Base-by-base conservation (phyloP, 108 stramenopile species). In the Mayamaea pseudoterrestris region DNA sequence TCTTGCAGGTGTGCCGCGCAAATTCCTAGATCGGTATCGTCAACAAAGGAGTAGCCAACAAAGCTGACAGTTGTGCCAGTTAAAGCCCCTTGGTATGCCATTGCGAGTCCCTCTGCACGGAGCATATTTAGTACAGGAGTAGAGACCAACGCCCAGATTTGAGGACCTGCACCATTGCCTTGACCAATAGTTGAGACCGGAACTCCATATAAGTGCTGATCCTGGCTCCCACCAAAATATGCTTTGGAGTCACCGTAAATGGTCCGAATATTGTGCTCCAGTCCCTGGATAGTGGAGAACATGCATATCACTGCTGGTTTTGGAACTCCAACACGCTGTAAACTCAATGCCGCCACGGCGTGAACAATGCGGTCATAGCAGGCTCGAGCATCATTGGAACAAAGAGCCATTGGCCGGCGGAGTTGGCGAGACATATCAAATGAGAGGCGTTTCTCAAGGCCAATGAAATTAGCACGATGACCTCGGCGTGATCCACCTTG, bases 161-260 rank as follows among this genome's bases (percentile, higher is more conserved):
- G 52, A 8, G 69, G 69, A 5, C 52, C 63, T 36, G 42, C 54
- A 8, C 59, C 64, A 44, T 63, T 66, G 7, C 70, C 70, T 50
- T 72, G 70, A 11, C 21, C 26, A n/a, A 22, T 55, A 25, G 30
- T 44, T 9, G 47, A 34, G 12, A 40, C 23, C 6, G n/a, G 14
- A n/a, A 35, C 11, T 12, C 12, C 8, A 34, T 34, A 12, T 12
- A 11, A 12, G 32, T 12, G 8, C 9, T 34, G 32, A 36, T 18
- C 18, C 27, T 42, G 18, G 14, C 28, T n/a, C n/a, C n/a, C n/a
- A n/a, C n/a, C n/a, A n/a, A n/a, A 44, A 6, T 27, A 29, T 6
- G 21, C 2, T 5, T 5, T 18, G 14, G 56, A 57, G 22, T 47
- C 32, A 8, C 56, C 45, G 24, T 26, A 47, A 5, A 20, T 35